Evolutionary conservation across 805 yeast genomes (phyloP).

Genomic region (Pichia gijzeniarum): DNA sequence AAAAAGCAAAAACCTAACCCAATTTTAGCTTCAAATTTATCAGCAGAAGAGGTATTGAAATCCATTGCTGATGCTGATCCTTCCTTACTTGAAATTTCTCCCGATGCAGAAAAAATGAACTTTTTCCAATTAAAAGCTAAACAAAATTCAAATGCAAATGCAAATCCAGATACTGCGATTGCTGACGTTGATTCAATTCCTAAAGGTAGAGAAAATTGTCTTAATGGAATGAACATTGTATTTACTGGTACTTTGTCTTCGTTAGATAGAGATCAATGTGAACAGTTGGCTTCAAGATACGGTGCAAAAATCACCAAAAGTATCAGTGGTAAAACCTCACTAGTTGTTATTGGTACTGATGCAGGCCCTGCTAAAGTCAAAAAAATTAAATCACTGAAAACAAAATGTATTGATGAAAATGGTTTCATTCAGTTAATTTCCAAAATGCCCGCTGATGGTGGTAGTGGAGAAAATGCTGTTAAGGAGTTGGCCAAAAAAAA

Average conservation of each 20-base stretch:
- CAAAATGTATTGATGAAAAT: constrained; percentile 80
- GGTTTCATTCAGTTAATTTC: constrained; percentile 72
- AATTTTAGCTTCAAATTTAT: constrained; percentile 2
- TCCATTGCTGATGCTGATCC: constrained; percentile 72
- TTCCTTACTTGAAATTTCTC: constrained; percentile 26
- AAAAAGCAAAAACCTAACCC: constrained; percentile 9
- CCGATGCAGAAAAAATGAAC: constrained; percentile 43
- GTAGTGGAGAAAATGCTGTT: constrained; percentile 71
- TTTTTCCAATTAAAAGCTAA: constrained; percentile 53
- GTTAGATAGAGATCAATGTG: constrained; percentile 70
- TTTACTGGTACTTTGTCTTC: constrained; percentile 87
- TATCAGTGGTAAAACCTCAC: constrained; percentile 75
- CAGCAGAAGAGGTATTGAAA: constrained; percentile 52
- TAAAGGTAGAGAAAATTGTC: constrained; percentile 77
- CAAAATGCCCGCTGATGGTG: constrained; percentile 90
- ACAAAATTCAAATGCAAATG: constrained; percentile 28
- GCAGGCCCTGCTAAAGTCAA: constrained; percentile 95
- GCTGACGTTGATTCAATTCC: constrained; percentile 47
- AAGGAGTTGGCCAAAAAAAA: constrained; percentile 64
- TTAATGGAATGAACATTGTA: constrained; percentile 83
- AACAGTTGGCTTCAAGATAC: constrained; percentile 68
- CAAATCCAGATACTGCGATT: constrained; percentile 20
- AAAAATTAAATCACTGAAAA: constrained; percentile 63
- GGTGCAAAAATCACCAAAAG: constrained; percentile 91
- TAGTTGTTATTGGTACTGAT: constrained; percentile 89